These are phyloP conservation scores for Helicostylum pulchrum DNA, from an alignment of 192 early-diverging fungal genomes.

Conservation along the genomic window DNA sequence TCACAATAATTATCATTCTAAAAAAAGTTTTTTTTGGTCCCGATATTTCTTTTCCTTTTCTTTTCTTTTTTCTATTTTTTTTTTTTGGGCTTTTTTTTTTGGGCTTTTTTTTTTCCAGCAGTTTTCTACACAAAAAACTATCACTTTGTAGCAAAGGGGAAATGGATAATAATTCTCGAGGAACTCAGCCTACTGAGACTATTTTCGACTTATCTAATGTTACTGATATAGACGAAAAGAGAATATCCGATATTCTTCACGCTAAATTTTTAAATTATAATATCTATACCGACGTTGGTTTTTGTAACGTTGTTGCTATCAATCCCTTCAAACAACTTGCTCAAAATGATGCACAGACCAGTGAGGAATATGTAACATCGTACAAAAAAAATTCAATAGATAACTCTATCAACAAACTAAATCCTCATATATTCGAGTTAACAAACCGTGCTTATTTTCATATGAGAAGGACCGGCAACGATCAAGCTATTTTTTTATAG, in stretches of 20 bases:
- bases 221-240: too few relatives aligned
- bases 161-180: too few relatives aligned
- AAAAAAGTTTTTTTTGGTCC: too few relatives aligned
- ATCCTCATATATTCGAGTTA: slow-evolving; percentile 66
- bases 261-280: slow-evolving; percentile 52
- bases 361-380: slow-evolving; percentile 49
- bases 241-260: slow-evolving; percentile 24
- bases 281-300: slow-evolving; percentile 50
- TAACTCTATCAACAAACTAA: slow-evolving; percentile 37
- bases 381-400: slow-evolving; percentile 44
- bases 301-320: slow-evolving; percentile 44
- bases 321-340: slow-evolving; percentile 49
- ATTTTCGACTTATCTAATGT: too few relatives aligned
- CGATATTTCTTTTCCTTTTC: too few relatives aligned
- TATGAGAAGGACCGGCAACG: slow-evolving; percentile 64
- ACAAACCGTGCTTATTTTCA: slow-evolving; percentile 68
- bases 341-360: slow-evolving; percentile 43
- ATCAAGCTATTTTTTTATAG: slow-evolving; percentile 68
- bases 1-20: too few relatives aligned
- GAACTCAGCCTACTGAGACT: too few relatives aligned
- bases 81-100: too few relatives aligned
- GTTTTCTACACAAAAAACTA: too few relatives aligned
- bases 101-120: too few relatives aligned
- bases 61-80: too few relatives aligned
- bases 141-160: too few relatives aligned